Percentiles rank a stretch among this genome's conserved stretches.
Evolutionary conservation across 371 early-diverging fungal genomes (phyloP).

Genomic region (Mortierella sp.): DNA sequence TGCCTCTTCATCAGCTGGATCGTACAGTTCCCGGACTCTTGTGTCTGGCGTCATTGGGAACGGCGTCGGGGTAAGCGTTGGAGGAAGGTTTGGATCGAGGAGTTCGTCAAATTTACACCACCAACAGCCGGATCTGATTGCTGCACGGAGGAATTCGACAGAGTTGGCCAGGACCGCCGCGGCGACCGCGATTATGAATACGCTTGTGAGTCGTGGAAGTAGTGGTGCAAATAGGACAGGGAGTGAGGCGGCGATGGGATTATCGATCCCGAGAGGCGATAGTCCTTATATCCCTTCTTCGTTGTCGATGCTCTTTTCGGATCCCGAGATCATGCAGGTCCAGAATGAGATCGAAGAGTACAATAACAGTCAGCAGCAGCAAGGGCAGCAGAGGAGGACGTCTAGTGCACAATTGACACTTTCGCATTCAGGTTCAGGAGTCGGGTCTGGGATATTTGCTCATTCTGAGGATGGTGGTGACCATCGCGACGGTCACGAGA

Average conservation of each 20-base stretch:
- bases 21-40: background rate
- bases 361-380: constrained; percentile 29
- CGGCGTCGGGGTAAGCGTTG: background rate
- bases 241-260: background rate
- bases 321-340: constrained; percentile 45
- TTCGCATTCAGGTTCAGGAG: background rate
- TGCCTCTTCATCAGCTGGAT: constrained; percentile 12
- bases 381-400: constrained; percentile 1
- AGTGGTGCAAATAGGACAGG: background rate
- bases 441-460: background rate
- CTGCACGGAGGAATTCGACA: constrained; percentile 12
- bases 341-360: constrained; percentile 31
- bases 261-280: constrained; percentile 19
- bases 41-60: background rate
- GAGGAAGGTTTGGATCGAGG: constrained; percentile 1
- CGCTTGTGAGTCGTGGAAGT: constrained; percentile 15
- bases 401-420: background rate
- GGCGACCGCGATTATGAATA: constrained; percentile 28
- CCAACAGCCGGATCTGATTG: background rate
- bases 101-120: background rate
- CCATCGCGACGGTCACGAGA: background rate
- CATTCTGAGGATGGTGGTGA: background rate
- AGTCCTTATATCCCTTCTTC: constrained; percentile 54
- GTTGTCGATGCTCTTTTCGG: constrained; percentile 48
- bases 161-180: constrained; percentile 45